Conservation (phyloP, 331 rosid genomes). For the Malus hybrid region DNA sequence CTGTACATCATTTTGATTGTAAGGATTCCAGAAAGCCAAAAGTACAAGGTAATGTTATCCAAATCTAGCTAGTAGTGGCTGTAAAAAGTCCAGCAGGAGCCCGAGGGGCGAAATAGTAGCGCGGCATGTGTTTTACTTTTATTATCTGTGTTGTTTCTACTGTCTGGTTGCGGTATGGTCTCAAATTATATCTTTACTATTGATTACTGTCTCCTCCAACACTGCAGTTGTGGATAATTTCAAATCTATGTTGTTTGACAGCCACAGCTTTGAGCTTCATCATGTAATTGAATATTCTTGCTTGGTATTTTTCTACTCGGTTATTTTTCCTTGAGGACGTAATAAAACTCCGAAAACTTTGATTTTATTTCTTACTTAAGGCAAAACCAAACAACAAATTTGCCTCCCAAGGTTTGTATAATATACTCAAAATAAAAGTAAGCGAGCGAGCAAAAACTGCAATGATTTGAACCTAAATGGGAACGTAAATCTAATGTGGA, state of each 20-base stretch:
- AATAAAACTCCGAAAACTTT: neutral
- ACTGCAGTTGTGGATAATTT: neutral
- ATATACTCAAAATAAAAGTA: no score
- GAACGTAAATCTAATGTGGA: no score
- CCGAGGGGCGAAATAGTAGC: constrained; percentile 15
- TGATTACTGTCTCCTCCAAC: neutral
- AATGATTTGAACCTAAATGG: neutral
- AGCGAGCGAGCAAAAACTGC: neutral
- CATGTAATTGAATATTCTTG: neutral
- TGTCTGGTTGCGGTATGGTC: neutral
- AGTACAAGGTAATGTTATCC: constrained; percentile 25
- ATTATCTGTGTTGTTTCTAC: neutral
- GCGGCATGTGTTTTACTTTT: constrained; percentile 17
- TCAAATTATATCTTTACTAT: neutral
- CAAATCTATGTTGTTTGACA: neutral
- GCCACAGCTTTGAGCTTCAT: neutral
- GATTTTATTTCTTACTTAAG: neutral
- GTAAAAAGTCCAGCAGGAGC: constrained; percentile 15
- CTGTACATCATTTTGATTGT: constrained; percentile 42
- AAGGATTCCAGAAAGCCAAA: constrained; percentile 29
- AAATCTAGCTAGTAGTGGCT: constrained; percentile 29
- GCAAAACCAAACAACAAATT: neutral
- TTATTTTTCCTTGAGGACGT: neutral
- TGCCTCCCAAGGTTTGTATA: neutral
- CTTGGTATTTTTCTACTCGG: neutral